Percentiles rank a stretch among this genome's conserved stretches.
Conservation (phyloP, 2,329 filamentous ascomycete genomes). For the Zelopaecilomyces penicillatus region DNA sequence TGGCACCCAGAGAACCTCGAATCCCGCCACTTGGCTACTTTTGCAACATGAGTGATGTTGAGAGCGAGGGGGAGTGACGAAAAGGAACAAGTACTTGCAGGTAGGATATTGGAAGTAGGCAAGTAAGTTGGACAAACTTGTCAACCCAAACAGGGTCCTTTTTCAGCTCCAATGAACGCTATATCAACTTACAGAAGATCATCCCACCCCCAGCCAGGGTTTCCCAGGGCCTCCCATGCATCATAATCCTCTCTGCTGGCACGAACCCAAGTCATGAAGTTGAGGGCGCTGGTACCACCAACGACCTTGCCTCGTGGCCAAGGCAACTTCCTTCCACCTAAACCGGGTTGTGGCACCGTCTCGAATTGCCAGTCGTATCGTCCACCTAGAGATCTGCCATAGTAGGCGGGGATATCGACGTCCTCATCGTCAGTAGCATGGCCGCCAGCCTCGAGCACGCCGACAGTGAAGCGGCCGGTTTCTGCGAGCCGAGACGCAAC, state of each 20-base stretch:
- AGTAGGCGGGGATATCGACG: conserved; percentile 32
- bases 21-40: too few relatives aligned
- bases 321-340: conserved; percentile 30
- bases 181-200: conserved; percentile 21
- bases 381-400: conserved; percentile 27
- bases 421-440: conserved; percentile 19
- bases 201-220: conserved; percentile 50
- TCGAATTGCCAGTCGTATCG: conserved; percentile 33
- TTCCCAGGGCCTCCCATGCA: conserved; percentile 49
- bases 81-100: too few relatives aligned
- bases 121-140: too few relatives aligned
- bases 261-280: conserved; percentile 48
- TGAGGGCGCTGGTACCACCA: conserved; percentile 54
- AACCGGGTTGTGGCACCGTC: conserved; percentile 28
- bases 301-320: conserved; percentile 43
- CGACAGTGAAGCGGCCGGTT: conserved; percentile 17
- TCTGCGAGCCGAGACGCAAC: conserved; percentile 41
- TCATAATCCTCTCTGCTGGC: conserved; percentile 42
- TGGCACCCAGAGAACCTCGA: too few relatives aligned
- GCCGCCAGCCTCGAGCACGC: conserved; percentile 24
- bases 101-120: too few relatives aligned
- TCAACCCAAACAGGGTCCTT: neutral
- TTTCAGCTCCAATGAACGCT: neutral
- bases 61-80: too few relatives aligned
- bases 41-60: too few relatives aligned